Conservation (phyloP, 805 yeast species). For the Kazachstania bromeliacearum region DNA sequence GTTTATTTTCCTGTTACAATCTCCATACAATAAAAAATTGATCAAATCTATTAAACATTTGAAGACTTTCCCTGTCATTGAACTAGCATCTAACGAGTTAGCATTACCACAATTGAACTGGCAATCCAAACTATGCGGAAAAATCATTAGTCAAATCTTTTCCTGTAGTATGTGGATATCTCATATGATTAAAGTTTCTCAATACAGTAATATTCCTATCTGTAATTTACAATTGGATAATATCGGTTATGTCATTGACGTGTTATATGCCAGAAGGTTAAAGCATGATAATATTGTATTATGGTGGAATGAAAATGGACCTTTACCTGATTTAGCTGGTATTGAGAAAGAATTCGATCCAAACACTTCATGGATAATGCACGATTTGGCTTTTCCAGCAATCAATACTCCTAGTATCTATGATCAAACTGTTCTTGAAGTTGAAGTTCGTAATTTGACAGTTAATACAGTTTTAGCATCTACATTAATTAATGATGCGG, state of each 20-base stretch:
- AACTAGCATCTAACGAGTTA: constrained; percentile 48
- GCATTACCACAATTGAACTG: constrained; percentile 70
- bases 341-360: constrained; percentile 52
- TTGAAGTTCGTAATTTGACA: constrained; percentile 68
- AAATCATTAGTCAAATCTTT: constrained; percentile 61
- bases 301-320: constrained; percentile 82
- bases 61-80: constrained; percentile 52
- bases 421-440: constrained; percentile 66
- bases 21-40: constrained; percentile 48
- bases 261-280: constrained; percentile 74
- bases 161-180: constrained; percentile 65
- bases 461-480: constrained; percentile 84
- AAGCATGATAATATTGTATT: constrained; percentile 56
- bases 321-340: constrained; percentile 81
- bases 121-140: constrained; percentile 58
- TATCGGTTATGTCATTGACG: constrained; percentile 69
- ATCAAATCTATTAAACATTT: constrained; percentile 38
- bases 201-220: constrained; percentile 72
- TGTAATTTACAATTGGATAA: constrained; percentile 79
- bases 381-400: constrained; percentile 58
- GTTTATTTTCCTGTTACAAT: constrained; percentile 60
- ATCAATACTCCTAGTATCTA: constrained; percentile 74
- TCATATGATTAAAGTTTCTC: constrained; percentile 54
- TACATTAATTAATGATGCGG: constrained; percentile 75
- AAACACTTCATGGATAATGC: constrained; percentile 31